A percentile compares a stretch with the other conserved stretches of the same genome.
Conservation (phyloP, 352 stramenopile species). For the Globisporangium alternatum region DNA sequence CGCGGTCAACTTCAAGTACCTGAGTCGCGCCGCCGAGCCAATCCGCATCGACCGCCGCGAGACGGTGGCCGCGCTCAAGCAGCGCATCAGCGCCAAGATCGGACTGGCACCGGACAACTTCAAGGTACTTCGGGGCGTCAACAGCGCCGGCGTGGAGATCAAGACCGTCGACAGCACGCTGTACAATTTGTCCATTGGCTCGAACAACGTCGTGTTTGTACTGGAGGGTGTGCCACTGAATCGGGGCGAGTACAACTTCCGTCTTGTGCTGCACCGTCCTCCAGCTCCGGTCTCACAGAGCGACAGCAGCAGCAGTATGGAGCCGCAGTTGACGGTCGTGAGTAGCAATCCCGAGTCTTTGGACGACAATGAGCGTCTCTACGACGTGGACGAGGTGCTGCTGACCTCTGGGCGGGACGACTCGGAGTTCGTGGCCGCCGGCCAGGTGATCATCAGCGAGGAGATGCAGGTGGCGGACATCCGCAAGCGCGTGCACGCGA, state of each 20-base stretch:
- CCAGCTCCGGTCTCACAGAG: background rate
- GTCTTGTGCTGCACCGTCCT: slow-evolving; percentile 56
- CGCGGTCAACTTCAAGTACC: slow-evolving; percentile 68
- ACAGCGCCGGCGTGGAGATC: slow-evolving; percentile 70
- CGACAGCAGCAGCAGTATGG: slow-evolving; percentile 16
- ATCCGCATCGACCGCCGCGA: slow-evolving; percentile 77
- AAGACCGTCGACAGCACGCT: slow-evolving; percentile 77
- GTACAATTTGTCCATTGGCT: slow-evolving; percentile 68
- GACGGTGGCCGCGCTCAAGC: slow-evolving; percentile 56
- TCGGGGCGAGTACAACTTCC: slow-evolving; percentile 76
- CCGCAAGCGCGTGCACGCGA: slow-evolving; percentile 41
- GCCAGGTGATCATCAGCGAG: slow-evolving; percentile 69
- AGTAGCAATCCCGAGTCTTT: slow-evolving; percentile 17
- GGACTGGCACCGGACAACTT: slow-evolving; percentile 49
- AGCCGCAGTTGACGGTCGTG: slow-evolving; percentile 24
- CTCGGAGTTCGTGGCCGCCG: slow-evolving; percentile 47
- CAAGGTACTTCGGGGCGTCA: slow-evolving; percentile 74
- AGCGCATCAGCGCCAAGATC: slow-evolving; percentile 49
- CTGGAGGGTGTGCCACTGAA: slow-evolving; percentile 64
- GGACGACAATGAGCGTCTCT: slow-evolving; percentile 28
- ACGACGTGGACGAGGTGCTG: slow-evolving; percentile 64
- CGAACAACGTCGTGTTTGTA: slow-evolving; percentile 65
- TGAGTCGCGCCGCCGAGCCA: slow-evolving; percentile 34
- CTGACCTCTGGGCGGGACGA: slow-evolving; percentile 52
- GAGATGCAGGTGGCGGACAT: slow-evolving; percentile 76